Conservation (phyloP, 2,329 filamentous ascomycete genomes). For the Trichophyton simii region DNA sequence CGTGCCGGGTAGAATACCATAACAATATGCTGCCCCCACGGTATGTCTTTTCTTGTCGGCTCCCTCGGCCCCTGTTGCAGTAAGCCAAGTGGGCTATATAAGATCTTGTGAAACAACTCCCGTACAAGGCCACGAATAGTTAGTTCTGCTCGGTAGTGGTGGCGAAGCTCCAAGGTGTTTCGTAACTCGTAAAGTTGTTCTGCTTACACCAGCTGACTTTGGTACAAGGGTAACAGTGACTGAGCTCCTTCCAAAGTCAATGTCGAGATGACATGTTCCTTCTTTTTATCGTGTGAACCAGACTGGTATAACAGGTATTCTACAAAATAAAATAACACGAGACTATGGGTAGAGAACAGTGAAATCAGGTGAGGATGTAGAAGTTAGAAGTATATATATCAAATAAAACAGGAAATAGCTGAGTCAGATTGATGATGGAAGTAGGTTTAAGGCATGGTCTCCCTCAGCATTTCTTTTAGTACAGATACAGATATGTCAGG, state of each 20-base stretch:
- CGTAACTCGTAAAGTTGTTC: not conserved
- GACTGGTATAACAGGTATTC: not conserved
- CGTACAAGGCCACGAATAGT: not conserved
- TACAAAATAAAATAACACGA: not conserved
- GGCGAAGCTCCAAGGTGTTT: not conserved
- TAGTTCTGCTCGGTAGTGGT: not conserved
- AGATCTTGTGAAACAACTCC: not conserved
- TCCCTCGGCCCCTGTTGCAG: not conserved
- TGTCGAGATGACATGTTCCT: not conserved
- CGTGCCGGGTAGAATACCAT: not conserved
- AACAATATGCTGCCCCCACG: not conserved
- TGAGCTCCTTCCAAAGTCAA: not conserved
- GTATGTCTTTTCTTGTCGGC: not conserved
- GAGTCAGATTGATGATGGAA: not conserved
- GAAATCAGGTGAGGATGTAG: not conserved
- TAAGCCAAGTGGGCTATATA: slow-evolving; percentile 1
- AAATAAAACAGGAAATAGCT: not conserved
- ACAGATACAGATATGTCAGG: slow-evolving; percentile 2
- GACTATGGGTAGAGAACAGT: not conserved
- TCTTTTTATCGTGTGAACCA: not conserved
- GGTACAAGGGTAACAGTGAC: too few relatives aligned
- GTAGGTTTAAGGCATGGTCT: not conserved
- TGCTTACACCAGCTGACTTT: too few relatives aligned
- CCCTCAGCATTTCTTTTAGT: not conserved
- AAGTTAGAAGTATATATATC: not conserved